Evolutionary conservation across 306 rosid species (phyloP).

Genomic region (Hippophae tibetana): DNA sequence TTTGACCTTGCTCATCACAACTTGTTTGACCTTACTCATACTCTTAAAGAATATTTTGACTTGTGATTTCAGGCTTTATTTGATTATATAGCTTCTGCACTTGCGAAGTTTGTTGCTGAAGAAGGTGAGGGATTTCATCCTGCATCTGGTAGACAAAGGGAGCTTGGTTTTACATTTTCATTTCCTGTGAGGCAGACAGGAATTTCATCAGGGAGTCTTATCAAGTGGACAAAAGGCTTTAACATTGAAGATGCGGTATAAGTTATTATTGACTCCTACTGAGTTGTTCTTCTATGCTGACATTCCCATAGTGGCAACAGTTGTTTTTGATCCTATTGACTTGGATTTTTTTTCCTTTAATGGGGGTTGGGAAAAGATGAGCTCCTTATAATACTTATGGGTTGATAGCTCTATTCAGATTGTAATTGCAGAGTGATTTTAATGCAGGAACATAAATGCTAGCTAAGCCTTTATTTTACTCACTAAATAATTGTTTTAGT

Average conservation of each 20-base stretch:
- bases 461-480: no score
- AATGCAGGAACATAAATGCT: no score
- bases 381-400: no score
- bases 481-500: no score
- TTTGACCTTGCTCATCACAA: not conserved
- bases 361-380: no score
- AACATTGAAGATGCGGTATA: conserved; percentile 54
- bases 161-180: conserved; percentile 95
- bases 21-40: conserved; percentile 6
- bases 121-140: conserved; percentile 82
- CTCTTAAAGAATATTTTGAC: conserved; percentile 23
- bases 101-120: conserved; percentile 60
- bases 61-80: conserved; percentile 60
- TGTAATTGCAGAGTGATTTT: no score
- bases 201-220: conserved; percentile 75
- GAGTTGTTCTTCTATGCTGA: conserved; percentile 13
- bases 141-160: conserved; percentile 80
- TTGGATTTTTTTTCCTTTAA: no score
- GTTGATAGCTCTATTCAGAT: no score
- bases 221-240: conserved; percentile 97
- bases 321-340: no score
- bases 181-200: conserved; percentile 87
- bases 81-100: conserved; percentile 72
- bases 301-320: no score
- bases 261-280: conserved; percentile 23